Evolutionary conservation across 495 filamentous ascomycete genomes (phyloP).

Genomic region (Tuber microsphaerosporum): DNA sequence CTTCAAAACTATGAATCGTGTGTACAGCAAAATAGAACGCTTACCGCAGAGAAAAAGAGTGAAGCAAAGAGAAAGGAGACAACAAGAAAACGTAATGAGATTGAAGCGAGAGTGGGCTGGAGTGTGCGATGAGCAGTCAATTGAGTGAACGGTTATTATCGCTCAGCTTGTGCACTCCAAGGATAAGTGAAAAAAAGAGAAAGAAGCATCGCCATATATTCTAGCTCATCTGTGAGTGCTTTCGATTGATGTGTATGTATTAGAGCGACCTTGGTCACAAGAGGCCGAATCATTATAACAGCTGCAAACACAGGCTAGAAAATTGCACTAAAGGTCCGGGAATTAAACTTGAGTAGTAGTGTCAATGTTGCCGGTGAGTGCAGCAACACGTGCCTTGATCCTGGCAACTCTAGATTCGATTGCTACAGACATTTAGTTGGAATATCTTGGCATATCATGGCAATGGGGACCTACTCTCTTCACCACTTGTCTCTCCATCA

Average conservation of each 20-base stretch:
- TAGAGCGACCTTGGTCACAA: not conserved
- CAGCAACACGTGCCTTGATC: slow-evolving; percentile 94
- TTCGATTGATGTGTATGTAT: not conserved
- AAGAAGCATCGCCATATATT: not conserved
- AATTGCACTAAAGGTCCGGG: not conserved
- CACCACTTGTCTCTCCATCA: slow-evolving; percentile 82
- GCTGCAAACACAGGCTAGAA: not conserved
- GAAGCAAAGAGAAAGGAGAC: not conserved
- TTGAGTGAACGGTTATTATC: not conserved
- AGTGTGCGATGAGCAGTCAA: not conserved
- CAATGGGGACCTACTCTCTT: slow-evolving; percentile 71
- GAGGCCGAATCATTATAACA: not conserved
- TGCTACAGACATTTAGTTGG: slow-evolving; percentile 48
- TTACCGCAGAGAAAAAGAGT: not conserved
- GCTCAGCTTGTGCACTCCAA: not conserved
- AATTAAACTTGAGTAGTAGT: slow-evolving; percentile 22
- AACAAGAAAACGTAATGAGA: not conserved
- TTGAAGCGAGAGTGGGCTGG: not conserved
- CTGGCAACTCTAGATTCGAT: slow-evolving; percentile 94
- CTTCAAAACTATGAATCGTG: slow-evolving; percentile 4
- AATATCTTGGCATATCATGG: not conserved
- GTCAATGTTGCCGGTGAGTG: slow-evolving; percentile 81
- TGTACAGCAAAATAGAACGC: not conserved
- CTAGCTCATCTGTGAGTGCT: not conserved
- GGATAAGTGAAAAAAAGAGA: not conserved